Evolutionary conservation across 495 filamentous ascomycete species (phyloP).

Genomic region (Neurospora sp.): DNA sequence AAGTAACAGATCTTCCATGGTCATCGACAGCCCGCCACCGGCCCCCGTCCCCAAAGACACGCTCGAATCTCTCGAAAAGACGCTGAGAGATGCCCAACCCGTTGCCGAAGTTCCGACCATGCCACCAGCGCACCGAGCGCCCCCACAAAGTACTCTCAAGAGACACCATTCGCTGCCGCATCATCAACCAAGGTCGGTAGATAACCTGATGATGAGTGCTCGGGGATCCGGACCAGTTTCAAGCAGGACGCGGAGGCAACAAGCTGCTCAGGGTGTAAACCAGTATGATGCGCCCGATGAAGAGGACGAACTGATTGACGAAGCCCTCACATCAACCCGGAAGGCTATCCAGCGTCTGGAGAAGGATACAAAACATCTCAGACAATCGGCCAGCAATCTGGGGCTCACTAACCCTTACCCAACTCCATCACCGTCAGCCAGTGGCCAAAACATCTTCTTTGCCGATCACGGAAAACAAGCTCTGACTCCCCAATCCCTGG

Average conservation of each 20-base stretch:
- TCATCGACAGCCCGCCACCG: constrained; percentile 53
- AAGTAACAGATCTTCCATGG: constrained; percentile 72
- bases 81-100: constrained; percentile 61
- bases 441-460: constrained; percentile 62
- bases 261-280: constrained; percentile 64
- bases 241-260: constrained; percentile 70
- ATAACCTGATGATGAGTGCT: constrained; percentile 47
- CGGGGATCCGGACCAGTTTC: constrained; percentile 56
- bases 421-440: constrained; percentile 82
- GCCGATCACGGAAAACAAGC: constrained; percentile 50
- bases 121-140: constrained; percentile 42
- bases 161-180: constrained; percentile 70
- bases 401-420: constrained; percentile 74
- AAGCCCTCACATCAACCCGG: constrained; percentile 48
- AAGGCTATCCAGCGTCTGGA: constrained; percentile 41
- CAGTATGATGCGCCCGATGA: constrained; percentile 95
- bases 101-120: constrained; percentile 49
- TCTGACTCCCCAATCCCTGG: constrained; percentile 47
- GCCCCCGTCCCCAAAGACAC: constrained; percentile 45
- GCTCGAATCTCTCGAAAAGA: constrained; percentile 65
- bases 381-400: constrained; percentile 47
- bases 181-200: constrained; percentile 52
- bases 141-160: constrained; percentile 44
- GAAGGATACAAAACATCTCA: constrained; percentile 38
- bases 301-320: constrained; percentile 90